A percentile compares a stretch with the other conserved stretches of the same genome.
Conservation (phyloP, 1,284 basidiomycete genomes). For the Bjerkandera adusta region DNA sequence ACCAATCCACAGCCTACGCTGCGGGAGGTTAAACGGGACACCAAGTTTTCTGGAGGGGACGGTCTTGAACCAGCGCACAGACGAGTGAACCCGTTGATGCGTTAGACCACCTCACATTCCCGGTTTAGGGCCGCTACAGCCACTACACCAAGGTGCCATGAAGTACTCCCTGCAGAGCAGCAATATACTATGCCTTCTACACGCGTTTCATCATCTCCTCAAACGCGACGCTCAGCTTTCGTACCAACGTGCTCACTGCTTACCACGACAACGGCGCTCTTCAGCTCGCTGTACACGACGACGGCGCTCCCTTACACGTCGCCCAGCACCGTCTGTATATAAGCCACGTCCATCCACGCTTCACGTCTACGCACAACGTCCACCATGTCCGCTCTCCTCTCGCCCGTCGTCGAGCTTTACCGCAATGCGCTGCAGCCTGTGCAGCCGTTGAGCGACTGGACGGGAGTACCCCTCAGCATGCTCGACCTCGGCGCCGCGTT, state of each 20-base stretch:
- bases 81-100: constrained; percentile 55
- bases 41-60: constrained; percentile 92
- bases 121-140: constrained; percentile 76
- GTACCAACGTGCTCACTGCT: too few relatives aligned
- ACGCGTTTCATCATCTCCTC: not conserved
- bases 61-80: constrained; percentile 86
- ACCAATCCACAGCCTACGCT: constrained; percentile 56
- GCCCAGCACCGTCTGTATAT: too few relatives aligned
- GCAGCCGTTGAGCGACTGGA: constrained; percentile 60
- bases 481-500: constrained; percentile 65
- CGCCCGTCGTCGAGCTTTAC: constrained; percentile 52
- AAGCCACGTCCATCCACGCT: too few relatives aligned
- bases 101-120: constrained; percentile 72
- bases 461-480: constrained; percentile 54
- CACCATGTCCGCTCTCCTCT: constrained; percentile 26
- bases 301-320: too few relatives aligned
- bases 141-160: constrained; percentile 54
- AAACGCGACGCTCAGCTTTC: not conserved
- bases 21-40: constrained; percentile 59
- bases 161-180: not conserved
- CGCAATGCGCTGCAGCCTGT: constrained; percentile 56
- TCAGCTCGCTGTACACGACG: too few relatives aligned
- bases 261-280: too few relatives aligned
- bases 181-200: not conserved
- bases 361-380: too few relatives aligned